phyloP scores from a whole-genome alignment of 208 protist genomes.

The Angomonas deanei region DNA sequence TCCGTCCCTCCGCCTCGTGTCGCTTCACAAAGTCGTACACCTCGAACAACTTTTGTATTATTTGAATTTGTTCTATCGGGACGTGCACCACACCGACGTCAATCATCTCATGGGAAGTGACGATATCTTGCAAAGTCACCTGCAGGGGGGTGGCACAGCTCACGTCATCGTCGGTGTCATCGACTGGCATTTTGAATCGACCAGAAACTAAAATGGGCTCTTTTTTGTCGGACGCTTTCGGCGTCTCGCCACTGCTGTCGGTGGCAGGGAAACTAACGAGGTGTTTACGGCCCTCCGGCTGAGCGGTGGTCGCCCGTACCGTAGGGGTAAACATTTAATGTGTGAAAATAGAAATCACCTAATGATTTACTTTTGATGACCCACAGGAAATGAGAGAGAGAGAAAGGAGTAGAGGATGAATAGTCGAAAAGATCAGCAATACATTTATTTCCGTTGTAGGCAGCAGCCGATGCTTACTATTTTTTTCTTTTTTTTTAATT shows the following conservation, averaged over 20 bases:
- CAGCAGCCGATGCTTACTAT: too few relatives aligned
- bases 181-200: too few relatives aligned
- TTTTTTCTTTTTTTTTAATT: neutral
- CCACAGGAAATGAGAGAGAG: neutral
- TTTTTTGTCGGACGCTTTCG: neutral
- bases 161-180: too few relatives aligned
- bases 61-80: conserved; percentile 15
- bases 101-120: neutral
- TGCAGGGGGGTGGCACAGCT: neutral
- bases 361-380: neutral
- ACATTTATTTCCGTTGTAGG: neutral
- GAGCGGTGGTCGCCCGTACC: conserved; percentile 1
- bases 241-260: too few relatives aligned
- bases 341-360: neutral
- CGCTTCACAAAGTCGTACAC: conserved; percentile 29
- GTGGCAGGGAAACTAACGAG: neutral
- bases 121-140: neutral
- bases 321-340: neutral
- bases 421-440: neutral
- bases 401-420: neutral
- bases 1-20: too few relatives aligned
- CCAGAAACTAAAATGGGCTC: neutral
- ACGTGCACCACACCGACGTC: neutral
- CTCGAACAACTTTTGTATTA: conserved; percentile 27
- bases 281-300: neutral